These are phyloP conservation scores for Hansenula lynferdii DNA, from an alignment of 1,139 yeast species.

Conservation along the genomic window DNA sequence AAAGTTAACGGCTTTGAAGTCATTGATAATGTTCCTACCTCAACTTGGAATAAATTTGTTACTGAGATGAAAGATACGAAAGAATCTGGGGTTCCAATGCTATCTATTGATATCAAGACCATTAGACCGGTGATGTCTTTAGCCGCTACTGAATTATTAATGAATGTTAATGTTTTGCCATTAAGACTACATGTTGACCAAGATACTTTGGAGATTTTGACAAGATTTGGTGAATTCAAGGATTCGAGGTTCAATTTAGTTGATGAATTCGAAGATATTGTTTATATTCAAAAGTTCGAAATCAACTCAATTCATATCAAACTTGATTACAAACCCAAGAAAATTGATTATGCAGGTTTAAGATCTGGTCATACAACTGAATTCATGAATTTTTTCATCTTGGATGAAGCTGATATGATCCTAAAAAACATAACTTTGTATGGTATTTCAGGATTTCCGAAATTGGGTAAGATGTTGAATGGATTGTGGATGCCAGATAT, in stretches of 20 bases:
- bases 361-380: slow-evolving; percentile 84
- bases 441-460: slow-evolving; percentile 73
- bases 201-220: slow-evolving; percentile 81
- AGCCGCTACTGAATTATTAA: slow-evolving; percentile 64
- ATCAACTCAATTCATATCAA: slow-evolving; percentile 60
- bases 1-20: slow-evolving; percentile 52
- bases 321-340: slow-evolving; percentile 90
- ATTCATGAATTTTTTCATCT: slow-evolving; percentile 78
- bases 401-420: slow-evolving; percentile 77
- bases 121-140: slow-evolving; percentile 62
- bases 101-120: slow-evolving; percentile 47
- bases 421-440: slow-evolving; percentile 58
- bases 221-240: slow-evolving; percentile 75
- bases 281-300: slow-evolving; percentile 66
- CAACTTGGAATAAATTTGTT: slow-evolving; percentile 87
- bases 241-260: slow-evolving; percentile 64
- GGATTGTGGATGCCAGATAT: slow-evolving; percentile 86
- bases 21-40: slow-evolving; percentile 76
- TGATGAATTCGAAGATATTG: slow-evolving; percentile 48
- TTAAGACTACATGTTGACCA: slow-evolving; percentile 85
- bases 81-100: slow-evolving; percentile 66
- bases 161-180: slow-evolving; percentile 61
- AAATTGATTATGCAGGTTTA: slow-evolving; percentile 76
- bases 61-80: slow-evolving; percentile 64
- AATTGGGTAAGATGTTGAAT: slow-evolving; percentile 50